phyloP scores from a whole-genome alignment of 2,329 filamentous ascomycete genomes.

The Leptographium wingfieldii region DNA sequence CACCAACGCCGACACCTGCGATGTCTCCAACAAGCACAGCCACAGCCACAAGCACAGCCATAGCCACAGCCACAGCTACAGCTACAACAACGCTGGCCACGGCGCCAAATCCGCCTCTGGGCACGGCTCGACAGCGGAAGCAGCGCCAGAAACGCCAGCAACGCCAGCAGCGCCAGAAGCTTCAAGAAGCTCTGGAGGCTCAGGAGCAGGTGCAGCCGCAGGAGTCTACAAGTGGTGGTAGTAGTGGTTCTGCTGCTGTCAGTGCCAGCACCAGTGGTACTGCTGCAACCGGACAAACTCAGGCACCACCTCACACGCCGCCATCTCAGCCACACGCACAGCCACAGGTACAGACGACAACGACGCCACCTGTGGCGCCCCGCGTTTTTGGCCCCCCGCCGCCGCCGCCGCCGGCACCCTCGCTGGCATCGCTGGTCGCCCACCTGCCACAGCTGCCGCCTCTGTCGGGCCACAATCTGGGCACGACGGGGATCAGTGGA shows the following conservation, averaged over 20 bases:
- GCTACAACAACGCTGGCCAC: background rate
- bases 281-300: background rate
- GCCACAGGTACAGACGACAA: background rate
- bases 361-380: background rate
- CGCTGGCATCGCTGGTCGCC: conserved; percentile 9
- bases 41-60: conserved; percentile 2
- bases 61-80: background rate
- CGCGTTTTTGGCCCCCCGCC: conserved; percentile 13
- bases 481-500: background rate
- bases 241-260: too few species aligned
- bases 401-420: conserved; percentile 7
- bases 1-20: background rate
- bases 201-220: conserved; percentile 1
- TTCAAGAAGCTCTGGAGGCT: background rate
- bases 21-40: conserved; percentile 2
- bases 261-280: too few species aligned
- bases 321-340: conserved; percentile 1
- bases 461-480: background rate
- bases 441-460: conserved; percentile 5
- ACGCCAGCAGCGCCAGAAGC: conserved; percentile 11
- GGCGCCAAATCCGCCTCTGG: conserved; percentile 5
- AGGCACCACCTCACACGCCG: background rate
- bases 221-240: too few species aligned
- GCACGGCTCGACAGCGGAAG: conserved; percentile 12
- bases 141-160: conserved; percentile 13